These are phyloP conservation scores for Ceratocystis diversiconidia DNA, from an alignment of 2,329 filamentous ascomycete genomes.

Conservation along the genomic window DNA sequence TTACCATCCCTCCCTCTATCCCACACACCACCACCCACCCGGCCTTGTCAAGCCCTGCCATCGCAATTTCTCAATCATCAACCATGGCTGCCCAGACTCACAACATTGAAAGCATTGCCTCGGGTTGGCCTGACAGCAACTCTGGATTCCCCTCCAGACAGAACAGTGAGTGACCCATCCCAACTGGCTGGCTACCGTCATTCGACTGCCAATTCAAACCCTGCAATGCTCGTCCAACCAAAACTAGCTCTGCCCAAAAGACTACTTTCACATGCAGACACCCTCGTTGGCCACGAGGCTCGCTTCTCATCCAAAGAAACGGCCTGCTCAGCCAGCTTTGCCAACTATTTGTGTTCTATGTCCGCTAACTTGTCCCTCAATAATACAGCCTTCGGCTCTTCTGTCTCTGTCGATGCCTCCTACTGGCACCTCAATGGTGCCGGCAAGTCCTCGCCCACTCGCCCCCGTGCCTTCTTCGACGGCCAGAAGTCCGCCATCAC, in stretches of 20 bases:
- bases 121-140: not conserved
- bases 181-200: too few species aligned
- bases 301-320: too few species aligned
- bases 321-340: too few species aligned
- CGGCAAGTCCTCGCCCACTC: constrained; percentile 10
- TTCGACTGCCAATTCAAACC: not conserved
- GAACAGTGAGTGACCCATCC: not conserved
- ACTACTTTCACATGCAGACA: not conserved
- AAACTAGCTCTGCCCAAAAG: not conserved
- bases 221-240: too few species aligned
- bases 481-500: not conserved
- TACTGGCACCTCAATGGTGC: constrained; percentile 1
- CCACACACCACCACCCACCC: not conserved
- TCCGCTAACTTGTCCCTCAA: not conserved
- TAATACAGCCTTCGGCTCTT: not conserved
- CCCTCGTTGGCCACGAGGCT: not conserved
- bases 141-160: not conserved
- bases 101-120: not conserved
- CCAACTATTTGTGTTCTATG: not conserved
- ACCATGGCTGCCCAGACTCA: not conserved
- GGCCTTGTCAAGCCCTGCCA: not conserved
- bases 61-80: not conserved
- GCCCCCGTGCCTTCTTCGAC: constrained; percentile 9
- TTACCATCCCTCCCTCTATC: not conserved
- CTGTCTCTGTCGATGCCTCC: not conserved